Percentiles rank a stretch among this genome's conserved stretches.
Conservation (phyloP, 2,329 filamentous ascomycete genomes). For the Aureobasidium zeae region DNA sequence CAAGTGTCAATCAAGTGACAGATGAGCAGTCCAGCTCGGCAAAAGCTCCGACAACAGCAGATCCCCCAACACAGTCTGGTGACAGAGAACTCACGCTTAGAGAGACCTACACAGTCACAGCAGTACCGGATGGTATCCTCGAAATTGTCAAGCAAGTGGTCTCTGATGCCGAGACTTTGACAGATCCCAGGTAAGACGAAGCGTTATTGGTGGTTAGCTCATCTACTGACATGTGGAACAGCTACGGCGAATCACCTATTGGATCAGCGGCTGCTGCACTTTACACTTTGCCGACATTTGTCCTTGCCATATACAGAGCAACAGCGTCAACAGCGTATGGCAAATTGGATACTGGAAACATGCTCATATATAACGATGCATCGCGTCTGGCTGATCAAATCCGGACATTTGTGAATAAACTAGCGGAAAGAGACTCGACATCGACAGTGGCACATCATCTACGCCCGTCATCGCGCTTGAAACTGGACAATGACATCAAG, state of each 20-base stretch:
- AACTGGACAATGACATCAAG: constrained; percentile 46
- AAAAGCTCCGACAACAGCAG: constrained; percentile 19
- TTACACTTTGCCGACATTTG: constrained; percentile 61
- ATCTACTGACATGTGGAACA: not conserved
- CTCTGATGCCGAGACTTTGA: constrained; percentile 44
- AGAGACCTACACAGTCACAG: constrained; percentile 82
- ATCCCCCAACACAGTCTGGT: constrained; percentile 19
- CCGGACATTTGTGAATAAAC: constrained; percentile 38
- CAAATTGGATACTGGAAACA: constrained; percentile 47
- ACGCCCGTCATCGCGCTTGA: constrained; percentile 32
- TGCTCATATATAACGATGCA: constrained; percentile 58
- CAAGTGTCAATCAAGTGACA: constrained; percentile 16
- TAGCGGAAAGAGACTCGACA: constrained; percentile 29
- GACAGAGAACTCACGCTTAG: constrained; percentile 53
- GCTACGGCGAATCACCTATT: constrained; percentile 44
- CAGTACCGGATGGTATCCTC: constrained; percentile 71
- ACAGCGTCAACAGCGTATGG: constrained; percentile 67
- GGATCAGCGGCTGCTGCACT: constrained; percentile 59
- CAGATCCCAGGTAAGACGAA: constrained; percentile 38
- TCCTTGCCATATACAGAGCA: constrained; percentile 70
- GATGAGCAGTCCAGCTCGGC: constrained; percentile 12
- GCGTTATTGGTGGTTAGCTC: constrained; percentile 18
- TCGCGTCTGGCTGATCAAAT: constrained; percentile 48
- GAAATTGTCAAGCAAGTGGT: constrained; percentile 51
- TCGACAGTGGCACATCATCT: constrained; percentile 24